Base-by-base conservation (phyloP, 805 yeast species). In the Candida coleopterorum region DNA sequence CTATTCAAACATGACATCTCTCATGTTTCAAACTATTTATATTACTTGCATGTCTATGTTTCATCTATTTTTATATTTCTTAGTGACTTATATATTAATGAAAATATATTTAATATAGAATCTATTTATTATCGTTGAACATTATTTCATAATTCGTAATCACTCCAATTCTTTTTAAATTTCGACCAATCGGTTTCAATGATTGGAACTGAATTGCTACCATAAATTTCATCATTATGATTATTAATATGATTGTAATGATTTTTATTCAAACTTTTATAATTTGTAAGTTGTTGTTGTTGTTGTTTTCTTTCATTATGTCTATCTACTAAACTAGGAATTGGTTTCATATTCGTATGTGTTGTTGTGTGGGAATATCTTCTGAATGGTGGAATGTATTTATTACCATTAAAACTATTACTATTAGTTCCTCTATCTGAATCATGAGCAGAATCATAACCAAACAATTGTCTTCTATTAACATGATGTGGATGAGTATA, bases 311-410 rank as follows among this genome's bases (percentile, higher is more conserved):
- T 35, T 16, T 31, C 25, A 18, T 29, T 12, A 16, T 33, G 43
- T n/a, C 21, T 29, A 9, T 28, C 24, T 21, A 18, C n/a, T 10
- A 36, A 32, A 21, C 25, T 33, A 9, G 36, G 18, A 15, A 32
- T 32, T 16, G 25, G 34, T 15, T 24, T 32, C 5, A 25, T 23
- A 24, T 32, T 22, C 4, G 28, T 25, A 12, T 25, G 28, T 6
- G 28, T 25, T 11, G 30, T 17, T 16, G 30, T 17, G 12, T 12
- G 18, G 12, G 79, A 72, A 0, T 75, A 72, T 52, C 88, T 68
- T 45, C 81, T 62, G 48, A 74, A 79, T n/a, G 88, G 88, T 15
- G 89, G 89, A 26, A 82, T 63, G 47, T 82, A 81, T 51, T 77
- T 80, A 25, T 20, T 28, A 3, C n/a, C 24, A 36, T 25, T 30